phyloP scores from a whole-genome alignment of 2,329 filamentous ascomycete genomes.

The Incumbomyces delicatus region DNA sequence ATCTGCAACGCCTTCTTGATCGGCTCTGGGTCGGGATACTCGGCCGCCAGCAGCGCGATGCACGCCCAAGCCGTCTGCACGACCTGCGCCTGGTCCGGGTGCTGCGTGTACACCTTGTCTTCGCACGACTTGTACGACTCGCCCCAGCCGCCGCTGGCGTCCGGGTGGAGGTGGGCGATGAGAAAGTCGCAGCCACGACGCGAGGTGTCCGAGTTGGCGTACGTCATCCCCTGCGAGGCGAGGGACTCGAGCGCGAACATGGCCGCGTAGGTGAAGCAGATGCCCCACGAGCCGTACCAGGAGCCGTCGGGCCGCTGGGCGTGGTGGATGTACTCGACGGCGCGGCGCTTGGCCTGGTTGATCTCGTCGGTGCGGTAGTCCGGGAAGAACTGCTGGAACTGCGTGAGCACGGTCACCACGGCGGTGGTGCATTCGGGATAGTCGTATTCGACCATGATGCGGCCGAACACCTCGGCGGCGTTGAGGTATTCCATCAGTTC shows the following conservation, averaged over 20 bases:
- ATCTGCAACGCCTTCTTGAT: constrained; percentile 66
- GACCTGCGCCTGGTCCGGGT: constrained; percentile 68
- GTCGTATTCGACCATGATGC: constrained; percentile 98
- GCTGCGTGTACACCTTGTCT: constrained; percentile 62
- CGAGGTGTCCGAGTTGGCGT: constrained; percentile 60
- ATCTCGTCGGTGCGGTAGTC: constrained; percentile 72
- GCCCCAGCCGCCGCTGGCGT: constrained; percentile 79
- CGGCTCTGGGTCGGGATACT: constrained; percentile 64
- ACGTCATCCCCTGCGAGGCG: constrained; percentile 69
- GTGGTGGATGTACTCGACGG: constrained; percentile 72
- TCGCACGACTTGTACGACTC: constrained; percentile 87
- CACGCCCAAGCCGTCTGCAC: constrained; percentile 91
- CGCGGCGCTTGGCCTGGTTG: constrained; percentile 57
- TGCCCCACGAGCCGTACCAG: constrained; percentile 97
- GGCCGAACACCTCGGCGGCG: constrained; percentile 89
- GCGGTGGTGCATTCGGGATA: constrained; percentile 97
- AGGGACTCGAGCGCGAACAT: constrained; percentile 94
- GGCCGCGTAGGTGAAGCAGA: constrained; percentile 93
- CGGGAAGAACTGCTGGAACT: constrained; percentile 74
- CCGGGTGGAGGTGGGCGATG: constrained; percentile 68
- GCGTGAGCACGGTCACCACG: constrained; percentile 73
- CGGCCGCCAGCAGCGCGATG: constrained; percentile 71
- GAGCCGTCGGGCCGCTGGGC: constrained; percentile 73
- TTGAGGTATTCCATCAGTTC: constrained; percentile 76
- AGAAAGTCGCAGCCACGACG: constrained; percentile 76